Evolutionary conservation across 441 rosid species (phyloP), one percentile per base, ranked within the genome.

Genomic region (Sinapis alba): DNA sequence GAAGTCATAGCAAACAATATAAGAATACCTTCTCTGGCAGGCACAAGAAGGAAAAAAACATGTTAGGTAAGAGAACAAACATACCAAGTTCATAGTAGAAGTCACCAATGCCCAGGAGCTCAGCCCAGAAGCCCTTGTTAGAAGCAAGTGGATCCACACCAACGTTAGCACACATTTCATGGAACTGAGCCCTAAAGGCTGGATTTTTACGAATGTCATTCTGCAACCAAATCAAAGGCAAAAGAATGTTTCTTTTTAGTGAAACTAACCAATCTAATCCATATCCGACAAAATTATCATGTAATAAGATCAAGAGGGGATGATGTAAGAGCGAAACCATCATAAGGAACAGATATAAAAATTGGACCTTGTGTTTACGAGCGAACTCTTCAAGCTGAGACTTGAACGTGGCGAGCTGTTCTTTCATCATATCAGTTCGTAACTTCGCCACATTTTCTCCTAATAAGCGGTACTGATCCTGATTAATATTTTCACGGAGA

Each of bases 91-190:
- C 97, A 78, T 92, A 94, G 72, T 94, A 92, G 88, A 94, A 92
- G 86, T 94, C 97, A 78, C 97, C 97, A 41, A 94, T 92, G 65
- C 97, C 97, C 47, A 92, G 76, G 60, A 90, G 90, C 87, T 94
- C 98, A 16, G 95, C 97, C 97, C 97, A 94, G 72, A 92, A 90
- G 45, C 97, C 97, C 79, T 92, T 94, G 80, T 88, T 90, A 0
- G 97, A 94, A 68, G 97, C 97, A 67, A 92, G 80, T 4, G 97
- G 97, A 87, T 94, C 98, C 67, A 92, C 98, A 73, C 97, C 99
- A 12, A 92, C 90, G 78, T 92, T 92, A 71, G 98, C 96, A 73
- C 98, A 94, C 97, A 92, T 94, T 75, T 92, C 97, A 51, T 94
- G 97, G 71, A 94, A 94, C 62, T 94, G 98, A 1, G 93, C 84